A percentile compares a stretch with the other conserved stretches of the same genome.
phyloP scores from a whole-genome alignment of 805 yeast genomes.

The Candida peoriensis region DNA sequence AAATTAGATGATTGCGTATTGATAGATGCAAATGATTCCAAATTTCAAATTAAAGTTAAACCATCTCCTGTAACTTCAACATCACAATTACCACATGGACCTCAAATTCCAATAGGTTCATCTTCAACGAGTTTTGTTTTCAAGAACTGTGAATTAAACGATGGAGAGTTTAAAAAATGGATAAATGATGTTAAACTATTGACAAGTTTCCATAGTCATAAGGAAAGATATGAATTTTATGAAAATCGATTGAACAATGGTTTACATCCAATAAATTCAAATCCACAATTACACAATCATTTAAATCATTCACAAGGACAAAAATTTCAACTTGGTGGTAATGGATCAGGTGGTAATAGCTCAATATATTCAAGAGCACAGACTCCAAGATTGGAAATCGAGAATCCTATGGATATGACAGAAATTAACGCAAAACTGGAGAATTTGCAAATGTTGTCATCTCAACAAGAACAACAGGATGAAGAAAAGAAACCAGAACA shows the following conservation, averaged over 20 bases:
- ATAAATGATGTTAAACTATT: conserved; percentile 61
- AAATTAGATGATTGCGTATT: conserved; percentile 73
- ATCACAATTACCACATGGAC: conserved; percentile 64
- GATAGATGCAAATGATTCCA: conserved; percentile 72
- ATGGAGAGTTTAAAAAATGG: conserved; percentile 72
- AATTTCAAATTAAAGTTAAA: conserved; percentile 41
- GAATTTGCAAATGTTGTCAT: conserved; percentile 10
- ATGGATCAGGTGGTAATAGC: too few species aligned
- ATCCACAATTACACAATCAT: too few species aligned
- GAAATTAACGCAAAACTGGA: conserved; percentile 19
- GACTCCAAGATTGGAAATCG: conserved; percentile 21
- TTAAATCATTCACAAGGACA: too few species aligned
- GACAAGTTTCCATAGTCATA: conserved; percentile 32
- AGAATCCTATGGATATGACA: conserved; percentile 17
- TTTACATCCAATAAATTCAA: too few species aligned
- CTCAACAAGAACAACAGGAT: not conserved
- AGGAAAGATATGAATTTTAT: conserved; percentile 15
- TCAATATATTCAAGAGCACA: conserved; percentile 25
- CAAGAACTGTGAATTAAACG: conserved; percentile 56
- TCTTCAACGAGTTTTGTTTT: conserved; percentile 66
- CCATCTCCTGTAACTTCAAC: conserved; percentile 1
- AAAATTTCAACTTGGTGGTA: too few species aligned
- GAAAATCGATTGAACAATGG: conserved; percentile 1
- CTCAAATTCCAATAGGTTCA: conserved; percentile 64
- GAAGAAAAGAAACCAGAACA: not conserved